Evolutionary conservation across 805 yeast species (phyloP).

Genomic region (Vanderwaltozyma yarrowii): DNA sequence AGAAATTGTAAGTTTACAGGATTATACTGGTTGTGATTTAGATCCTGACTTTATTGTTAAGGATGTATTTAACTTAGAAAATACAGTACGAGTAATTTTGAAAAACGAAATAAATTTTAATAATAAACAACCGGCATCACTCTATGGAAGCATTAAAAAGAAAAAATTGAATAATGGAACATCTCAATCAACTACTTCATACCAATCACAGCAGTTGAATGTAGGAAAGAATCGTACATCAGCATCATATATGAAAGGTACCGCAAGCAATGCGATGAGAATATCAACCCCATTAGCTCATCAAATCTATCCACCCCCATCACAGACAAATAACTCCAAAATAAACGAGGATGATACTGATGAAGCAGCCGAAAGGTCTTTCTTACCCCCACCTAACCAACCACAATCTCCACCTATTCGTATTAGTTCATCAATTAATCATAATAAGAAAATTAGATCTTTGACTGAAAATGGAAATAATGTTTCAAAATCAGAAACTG

Average conservation of each 20-base stretch:
- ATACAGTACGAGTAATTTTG: slow-evolving; percentile 38
- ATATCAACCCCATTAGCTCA: slow-evolving; percentile 32
- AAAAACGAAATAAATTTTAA: slow-evolving; percentile 31
- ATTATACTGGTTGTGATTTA: slow-evolving; percentile 56
- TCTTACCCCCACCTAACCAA: slow-evolving; percentile 29
- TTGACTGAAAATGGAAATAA: slow-evolving; percentile 23
- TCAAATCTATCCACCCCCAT: slow-evolving; percentile 30
- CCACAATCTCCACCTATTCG: slow-evolving; percentile 32
- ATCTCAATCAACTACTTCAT: slow-evolving; percentile 6
- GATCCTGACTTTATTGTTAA: slow-evolving; percentile 66
- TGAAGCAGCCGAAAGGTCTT: slow-evolving; percentile 25
- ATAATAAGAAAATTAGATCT: slow-evolving; percentile 23
- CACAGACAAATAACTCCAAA: slow-evolving; percentile 10
- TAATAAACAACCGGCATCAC: slow-evolving; percentile 4
- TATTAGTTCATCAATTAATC: slow-evolving; percentile 27
- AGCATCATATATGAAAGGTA: slow-evolving; percentile 5
- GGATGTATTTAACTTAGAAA: slow-evolving; percentile 49
- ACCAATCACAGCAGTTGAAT: slow-evolving; percentile 9
- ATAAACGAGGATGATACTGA: slow-evolving; percentile 6
- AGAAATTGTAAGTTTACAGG: slow-evolving; percentile 54
- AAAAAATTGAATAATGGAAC: slow-evolving; percentile 16
- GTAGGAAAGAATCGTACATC: slow-evolving; percentile 15
- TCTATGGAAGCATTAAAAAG: slow-evolving; percentile 10
- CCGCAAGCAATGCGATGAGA: slow-evolving; percentile 14
- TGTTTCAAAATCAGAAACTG: slow-evolving; percentile 31